Percentiles rank a stretch among this genome's conserved stretches.
Conservation (phyloP, 2,329 filamentous ascomycete genomes). For the Coniella lustricola region DNA sequence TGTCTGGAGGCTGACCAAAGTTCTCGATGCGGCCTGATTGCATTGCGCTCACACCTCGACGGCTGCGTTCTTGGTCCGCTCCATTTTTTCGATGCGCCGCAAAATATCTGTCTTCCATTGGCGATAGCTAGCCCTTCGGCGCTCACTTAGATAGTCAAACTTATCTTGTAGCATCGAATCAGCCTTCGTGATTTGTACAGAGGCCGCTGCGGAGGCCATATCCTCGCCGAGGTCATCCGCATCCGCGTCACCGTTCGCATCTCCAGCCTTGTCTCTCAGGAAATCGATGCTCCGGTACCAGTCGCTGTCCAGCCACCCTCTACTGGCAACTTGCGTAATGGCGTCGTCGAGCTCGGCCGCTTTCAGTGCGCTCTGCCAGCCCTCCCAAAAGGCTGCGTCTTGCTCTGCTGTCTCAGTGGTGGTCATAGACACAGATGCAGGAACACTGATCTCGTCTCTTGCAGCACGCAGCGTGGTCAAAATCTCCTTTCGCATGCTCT, state of each 20-base stretch:
- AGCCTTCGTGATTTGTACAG: slow-evolving; percentile 39
- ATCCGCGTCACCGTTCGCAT: slow-evolving; percentile 21
- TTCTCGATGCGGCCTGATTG: not conserved
- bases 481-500: slow-evolving; percentile 39
- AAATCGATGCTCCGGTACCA: slow-evolving; percentile 58
- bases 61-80: slow-evolving; percentile 3
- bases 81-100: slow-evolving; percentile 36
- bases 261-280: slow-evolving; percentile 34
- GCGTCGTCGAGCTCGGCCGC: slow-evolving; percentile 55
- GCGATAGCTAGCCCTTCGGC: slow-evolving; percentile 52
- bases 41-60: slow-evolving; percentile 12
- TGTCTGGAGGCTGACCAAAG: not conserved
- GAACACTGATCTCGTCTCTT: slow-evolving; percentile 28
- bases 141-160: slow-evolving; percentile 63
- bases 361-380: slow-evolving; percentile 39
- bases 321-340: slow-evolving; percentile 49
- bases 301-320: slow-evolving; percentile 52
- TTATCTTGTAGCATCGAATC: slow-evolving; percentile 71
- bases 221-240: slow-evolving; percentile 28
- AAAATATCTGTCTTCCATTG: slow-evolving; percentile 59
- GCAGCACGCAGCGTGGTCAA: slow-evolving; percentile 34
- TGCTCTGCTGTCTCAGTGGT: slow-evolving; percentile 37
- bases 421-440: slow-evolving; percentile 31
- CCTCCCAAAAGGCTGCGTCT: slow-evolving; percentile 36
- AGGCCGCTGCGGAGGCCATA: slow-evolving; percentile 21